These are phyloP conservation scores for Aspergillus nidulans DNA, from an alignment of 495 filamentous ascomycete species.

Conservation along the genomic window DNA sequence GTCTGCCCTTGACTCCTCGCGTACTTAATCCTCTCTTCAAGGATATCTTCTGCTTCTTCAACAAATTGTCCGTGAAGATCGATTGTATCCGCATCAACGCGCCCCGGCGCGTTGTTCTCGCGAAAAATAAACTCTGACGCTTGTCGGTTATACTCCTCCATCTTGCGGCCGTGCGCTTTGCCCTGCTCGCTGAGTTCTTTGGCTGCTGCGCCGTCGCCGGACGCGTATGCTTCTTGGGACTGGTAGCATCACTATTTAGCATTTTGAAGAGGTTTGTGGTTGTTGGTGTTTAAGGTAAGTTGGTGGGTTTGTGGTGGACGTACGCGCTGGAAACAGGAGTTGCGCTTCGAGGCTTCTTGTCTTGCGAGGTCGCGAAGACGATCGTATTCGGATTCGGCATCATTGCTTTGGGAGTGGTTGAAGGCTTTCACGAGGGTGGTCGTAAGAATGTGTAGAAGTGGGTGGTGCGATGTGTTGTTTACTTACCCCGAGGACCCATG, in stretches of 20 bases:
- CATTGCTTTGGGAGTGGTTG: slow-evolving; percentile 63
- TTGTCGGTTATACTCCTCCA: slow-evolving; percentile 80
- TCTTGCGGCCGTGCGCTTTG: slow-evolving; percentile 72
- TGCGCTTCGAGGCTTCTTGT: slow-evolving; percentile 69
- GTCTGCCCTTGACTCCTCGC: slow-evolving; percentile 65
- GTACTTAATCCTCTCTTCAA: slow-evolving; percentile 75
- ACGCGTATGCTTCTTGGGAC: slow-evolving; percentile 74
- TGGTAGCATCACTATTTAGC: slow-evolving; percentile 23
- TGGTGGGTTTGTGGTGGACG: slow-evolving; percentile 3
- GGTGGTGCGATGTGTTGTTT: not conserved
- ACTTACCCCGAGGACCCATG: slow-evolving; percentile 51
- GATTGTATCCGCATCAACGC: slow-evolving; percentile 75
- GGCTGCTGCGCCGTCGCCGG: slow-evolving; percentile 72
- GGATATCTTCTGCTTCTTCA: slow-evolving; percentile 86
- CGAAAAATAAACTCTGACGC: slow-evolving; percentile 92
- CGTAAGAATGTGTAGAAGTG: not conserved
- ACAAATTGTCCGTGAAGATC: slow-evolving; percentile 93
- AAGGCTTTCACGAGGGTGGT: slow-evolving; percentile 54
- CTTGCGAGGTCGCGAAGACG: slow-evolving; percentile 80
- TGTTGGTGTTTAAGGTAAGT: not conserved
- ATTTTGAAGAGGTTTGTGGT: not conserved
- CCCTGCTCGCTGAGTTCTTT: slow-evolving; percentile 79
- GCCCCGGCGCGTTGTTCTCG: slow-evolving; percentile 74
- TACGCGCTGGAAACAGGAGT: slow-evolving; percentile 69
- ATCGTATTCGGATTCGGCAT: slow-evolving; percentile 85